Evolutionary conservation across 352 stramenopile species (phyloP), one percentile per base, ranked within the genome.

Genomic region (Peronospora belbahrii): DNA sequence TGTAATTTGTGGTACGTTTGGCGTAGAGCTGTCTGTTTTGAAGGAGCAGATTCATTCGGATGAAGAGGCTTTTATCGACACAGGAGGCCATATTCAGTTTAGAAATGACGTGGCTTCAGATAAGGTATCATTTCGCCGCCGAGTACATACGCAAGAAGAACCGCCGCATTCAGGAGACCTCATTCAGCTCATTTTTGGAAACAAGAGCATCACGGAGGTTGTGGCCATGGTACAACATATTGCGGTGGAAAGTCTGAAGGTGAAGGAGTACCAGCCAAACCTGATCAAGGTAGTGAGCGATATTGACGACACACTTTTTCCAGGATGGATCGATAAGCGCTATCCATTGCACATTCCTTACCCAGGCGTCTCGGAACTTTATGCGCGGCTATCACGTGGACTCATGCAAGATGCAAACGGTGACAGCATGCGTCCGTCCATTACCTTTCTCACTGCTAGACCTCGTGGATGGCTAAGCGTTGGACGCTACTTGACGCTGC

Each of bases 271-370:
- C 14, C 49, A 65, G 27, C 73, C 78, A 11, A 48, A 78, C 3
- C 56, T 92, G n/a, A 48, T 92, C 20, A 92, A 92, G 48, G 80
- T 92, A 4, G 65, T 92, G n/a, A 92, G 81, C 39, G 81, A 92
- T 39, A 92, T 92, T 28, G 81, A 92, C 32, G 81, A 92, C 52
- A 92, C 81, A 19, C 56, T 92, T 4, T 90, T 87, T 28, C 59
- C 81, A 6, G 81, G 81, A 23, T 89, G 78, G 78, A 41, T 89
- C 10, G 78, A 89, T 38, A 70, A 70, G 6, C 74, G 74, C 8
- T 89, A 83, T 15, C 78, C 78, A 7, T 61, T 85, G n/a, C 69
- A 89, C 35, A 75, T 85, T 24, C 73, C 72, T 46, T 92, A 92
- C 27, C 81, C 81, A 6, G 81, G 81, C 3, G 78, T 92, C 22